A percentile compares a stretch with the other conserved stretches of the same genome.
phyloP scores from a whole-genome alignment of 345 rosid species.

The Eucalyptus guilfoylei region DNA sequence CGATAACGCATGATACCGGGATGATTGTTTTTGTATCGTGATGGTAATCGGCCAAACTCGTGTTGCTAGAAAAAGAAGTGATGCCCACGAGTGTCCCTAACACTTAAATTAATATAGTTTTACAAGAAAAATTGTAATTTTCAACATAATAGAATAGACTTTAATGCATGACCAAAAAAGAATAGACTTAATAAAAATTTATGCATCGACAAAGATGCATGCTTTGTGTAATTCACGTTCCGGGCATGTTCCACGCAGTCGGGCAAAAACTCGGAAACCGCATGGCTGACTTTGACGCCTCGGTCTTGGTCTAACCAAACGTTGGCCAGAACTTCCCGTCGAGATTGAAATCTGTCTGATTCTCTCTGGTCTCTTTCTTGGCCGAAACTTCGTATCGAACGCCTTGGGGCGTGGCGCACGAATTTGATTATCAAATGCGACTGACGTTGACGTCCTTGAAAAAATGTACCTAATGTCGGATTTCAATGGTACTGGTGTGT shows the following conservation, averaged over 20 bases:
- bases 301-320: not conserved
- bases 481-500: not conserved
- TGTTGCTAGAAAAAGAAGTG: not conserved
- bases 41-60: accelerated
- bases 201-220: not conserved
- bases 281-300: not conserved
- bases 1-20: accelerated
- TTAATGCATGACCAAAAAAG: too few relatives aligned
- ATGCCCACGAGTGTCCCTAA: accelerated
- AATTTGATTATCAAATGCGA: not conserved
- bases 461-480: not conserved
- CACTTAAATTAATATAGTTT: not conserved
- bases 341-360: not conserved
- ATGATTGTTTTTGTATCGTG: accelerated
- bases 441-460: not conserved
- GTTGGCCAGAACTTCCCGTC: not conserved
- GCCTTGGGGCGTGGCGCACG: not conserved
- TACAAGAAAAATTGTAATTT: not conserved
- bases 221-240: not conserved
- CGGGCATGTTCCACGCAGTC: not conserved
- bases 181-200: not conserved
- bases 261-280: not conserved
- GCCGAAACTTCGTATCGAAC: not conserved
- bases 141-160: not conserved
- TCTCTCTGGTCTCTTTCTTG: not conserved